These are phyloP conservation scores for Mayamaea pseudoterrestris DNA, from an alignment of 108 stramenopile species.

Conservation along the genomic window DNA sequence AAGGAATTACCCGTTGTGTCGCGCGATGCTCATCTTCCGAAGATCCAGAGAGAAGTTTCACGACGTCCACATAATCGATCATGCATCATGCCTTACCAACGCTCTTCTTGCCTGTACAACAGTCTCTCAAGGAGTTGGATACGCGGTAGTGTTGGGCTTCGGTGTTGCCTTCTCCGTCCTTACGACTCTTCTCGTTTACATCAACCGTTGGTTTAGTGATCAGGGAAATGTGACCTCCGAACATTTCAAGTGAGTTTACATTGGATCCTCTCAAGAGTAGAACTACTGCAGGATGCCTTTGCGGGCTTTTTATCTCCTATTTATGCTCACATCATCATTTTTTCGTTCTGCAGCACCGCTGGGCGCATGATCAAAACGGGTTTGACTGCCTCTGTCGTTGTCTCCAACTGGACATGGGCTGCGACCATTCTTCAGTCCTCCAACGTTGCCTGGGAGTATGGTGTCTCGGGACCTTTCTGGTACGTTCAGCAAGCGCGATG, in stretches of 20 bases:
- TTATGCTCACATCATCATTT: too few relatives aligned
- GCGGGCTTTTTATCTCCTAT: background rate
- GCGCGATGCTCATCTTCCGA: too few relatives aligned
- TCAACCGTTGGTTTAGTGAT: conserved; percentile 51
- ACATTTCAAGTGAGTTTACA: conserved; percentile 69
- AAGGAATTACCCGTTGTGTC: too few relatives aligned
- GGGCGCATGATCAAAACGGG: conserved; percentile 89
- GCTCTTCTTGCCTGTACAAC: too few relatives aligned
- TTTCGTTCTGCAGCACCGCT: conserved; percentile 59
- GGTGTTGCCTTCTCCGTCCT: conserved; percentile 73
- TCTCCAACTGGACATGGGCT: conserved; percentile 92
- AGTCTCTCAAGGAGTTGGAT: conserved; percentile 45
- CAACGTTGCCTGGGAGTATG: conserved; percentile 89
- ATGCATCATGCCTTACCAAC: too few relatives aligned
- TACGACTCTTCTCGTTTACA: conserved; percentile 62
- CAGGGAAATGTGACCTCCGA: conserved; percentile 61
- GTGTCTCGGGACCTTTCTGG: conserved; percentile 91
- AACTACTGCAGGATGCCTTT: background rate
- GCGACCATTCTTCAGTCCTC: conserved; percentile 89
- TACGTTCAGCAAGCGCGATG: too few relatives aligned
- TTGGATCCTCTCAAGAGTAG: background rate
- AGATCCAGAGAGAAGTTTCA: too few relatives aligned
- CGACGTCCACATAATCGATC: too few relatives aligned
- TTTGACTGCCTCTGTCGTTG: conserved; percentile 83
- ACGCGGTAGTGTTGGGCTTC: conserved; percentile 70